A percentile compares a stretch with the other conserved stretches of the same genome.
Evolutionary conservation across 805 yeast species (phyloP).

Genomic region (Candida vaughaniae): DNA sequence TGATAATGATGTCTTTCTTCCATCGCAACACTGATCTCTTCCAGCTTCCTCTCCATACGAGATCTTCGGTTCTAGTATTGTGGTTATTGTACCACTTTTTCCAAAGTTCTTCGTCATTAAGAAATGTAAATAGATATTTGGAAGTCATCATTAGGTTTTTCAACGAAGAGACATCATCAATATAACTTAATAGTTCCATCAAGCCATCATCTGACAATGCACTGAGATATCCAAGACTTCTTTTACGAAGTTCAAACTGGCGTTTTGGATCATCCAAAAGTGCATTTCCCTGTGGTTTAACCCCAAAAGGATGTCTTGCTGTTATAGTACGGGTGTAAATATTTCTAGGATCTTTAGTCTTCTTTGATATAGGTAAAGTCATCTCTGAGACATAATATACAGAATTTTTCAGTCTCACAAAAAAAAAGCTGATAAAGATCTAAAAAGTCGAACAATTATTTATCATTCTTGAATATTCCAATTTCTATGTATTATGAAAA

Average conservation of each 20-base stretch:
- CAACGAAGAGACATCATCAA: conserved; percentile 50
- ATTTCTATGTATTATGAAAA: no score
- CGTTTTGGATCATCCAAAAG: conserved; percentile 25
- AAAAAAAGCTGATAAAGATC: no score
- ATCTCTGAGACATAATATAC: no score
- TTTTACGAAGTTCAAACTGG: conserved; percentile 17
- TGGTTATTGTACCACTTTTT: conserved; percentile 46
- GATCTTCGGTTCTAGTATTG: conserved; percentile 7
- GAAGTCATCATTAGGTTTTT: conserved; percentile 57
- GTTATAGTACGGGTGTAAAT: conserved; percentile 26
- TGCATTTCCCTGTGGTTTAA: conserved; percentile 74
- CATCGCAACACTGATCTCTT: conserved; percentile 53
- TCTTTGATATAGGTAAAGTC: conserved; percentile 6
- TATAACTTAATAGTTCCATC: conserved; percentile 39
- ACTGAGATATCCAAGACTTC: conserved; percentile 54
- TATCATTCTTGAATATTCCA: no score
- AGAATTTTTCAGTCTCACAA: no score
- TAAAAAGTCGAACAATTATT: no score
- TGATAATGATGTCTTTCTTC: conserved; percentile 44
- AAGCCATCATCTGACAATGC: conserved; percentile 64
- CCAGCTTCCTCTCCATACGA: conserved; percentile 80
- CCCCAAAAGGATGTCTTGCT: conserved; percentile 66
- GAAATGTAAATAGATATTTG: conserved; percentile 65
- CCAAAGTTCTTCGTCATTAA: conserved; percentile 82
- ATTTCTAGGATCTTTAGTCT: conserved; percentile 12